Evolutionary conservation across 2,329 filamentous ascomycete species (phyloP).

Genomic region (Phoma herbarum): DNA sequence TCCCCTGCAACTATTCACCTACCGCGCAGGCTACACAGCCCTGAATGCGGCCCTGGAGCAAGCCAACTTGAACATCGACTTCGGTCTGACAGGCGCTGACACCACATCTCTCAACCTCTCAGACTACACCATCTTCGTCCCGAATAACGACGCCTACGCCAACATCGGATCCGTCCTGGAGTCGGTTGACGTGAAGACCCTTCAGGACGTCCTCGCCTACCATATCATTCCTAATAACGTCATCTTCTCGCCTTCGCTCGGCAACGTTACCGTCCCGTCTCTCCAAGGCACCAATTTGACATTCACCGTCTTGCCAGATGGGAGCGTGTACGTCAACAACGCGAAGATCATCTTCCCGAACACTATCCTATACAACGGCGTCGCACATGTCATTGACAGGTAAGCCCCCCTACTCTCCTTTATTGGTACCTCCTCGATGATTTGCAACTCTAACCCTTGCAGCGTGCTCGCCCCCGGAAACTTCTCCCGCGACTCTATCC

Average conservation of each 20-base stretch:
- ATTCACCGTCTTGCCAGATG: conserved; percentile 37
- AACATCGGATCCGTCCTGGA: conserved; percentile 54
- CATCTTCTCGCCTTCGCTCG: conserved; percentile 37
- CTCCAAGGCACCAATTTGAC: conserved; percentile 33
- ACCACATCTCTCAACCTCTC: conserved; percentile 43
- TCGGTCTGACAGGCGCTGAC: conserved; percentile 29
- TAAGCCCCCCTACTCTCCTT: no score
- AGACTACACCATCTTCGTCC: conserved; percentile 83
- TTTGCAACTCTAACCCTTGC: not conserved
- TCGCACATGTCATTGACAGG: conserved; percentile 40
- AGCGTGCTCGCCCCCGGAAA: conserved; percentile 30
- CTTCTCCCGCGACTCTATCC: conserved; percentile 32
- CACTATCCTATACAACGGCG: conserved; percentile 38
- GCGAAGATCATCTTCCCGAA: conserved; percentile 36
- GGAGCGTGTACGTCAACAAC: conserved; percentile 38
- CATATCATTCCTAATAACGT: conserved; percentile 41
- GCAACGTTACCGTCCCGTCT: conserved; percentile 36
- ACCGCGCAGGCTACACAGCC: conserved; percentile 36
- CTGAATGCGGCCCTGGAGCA: conserved; percentile 35
- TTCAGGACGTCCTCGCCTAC: conserved; percentile 37
- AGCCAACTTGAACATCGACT: conserved; percentile 33
- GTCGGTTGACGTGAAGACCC: conserved; percentile 28
- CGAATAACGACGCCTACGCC: conserved; percentile 77
- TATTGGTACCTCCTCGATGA: no score
- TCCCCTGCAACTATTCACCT: conserved; percentile 40